phyloP scores from a whole-genome alignment of 2,329 filamentous ascomycete genomes.

The Myrmaecium sp. region DNA sequence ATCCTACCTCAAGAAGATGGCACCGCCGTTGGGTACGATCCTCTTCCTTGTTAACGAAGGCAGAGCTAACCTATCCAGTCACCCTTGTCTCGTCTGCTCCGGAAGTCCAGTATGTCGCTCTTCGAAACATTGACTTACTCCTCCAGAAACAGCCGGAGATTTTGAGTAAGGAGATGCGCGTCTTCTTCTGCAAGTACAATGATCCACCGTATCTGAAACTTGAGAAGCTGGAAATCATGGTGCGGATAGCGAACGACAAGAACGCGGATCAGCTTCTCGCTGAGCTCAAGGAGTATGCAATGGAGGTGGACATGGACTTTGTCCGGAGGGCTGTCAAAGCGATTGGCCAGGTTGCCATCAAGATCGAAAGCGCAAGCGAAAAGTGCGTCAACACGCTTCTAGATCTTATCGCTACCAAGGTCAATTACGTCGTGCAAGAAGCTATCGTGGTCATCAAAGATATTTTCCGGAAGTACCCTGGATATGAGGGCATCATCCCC shows the following conservation, averaged over 20 bases:
- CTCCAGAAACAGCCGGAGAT: conserved; percentile 94
- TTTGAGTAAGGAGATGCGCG: conserved; percentile 87
- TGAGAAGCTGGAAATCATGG: conserved; percentile 97
- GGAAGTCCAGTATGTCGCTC: conserved; percentile 93
- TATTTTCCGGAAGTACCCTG: conserved; percentile 91
- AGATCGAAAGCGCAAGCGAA: conserved; percentile 88
- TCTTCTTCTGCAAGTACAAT: conserved; percentile 99
- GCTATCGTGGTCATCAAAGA: conserved; percentile 98
- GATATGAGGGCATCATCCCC: conserved; percentile 94
- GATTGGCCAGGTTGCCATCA: conserved; percentile 95
- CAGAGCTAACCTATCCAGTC: conserved; percentile 42
- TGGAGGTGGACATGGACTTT: conserved; percentile 99
- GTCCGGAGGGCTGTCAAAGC: conserved; percentile 86
- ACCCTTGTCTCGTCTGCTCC: conserved; percentile 89
- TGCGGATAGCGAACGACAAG: conserved; percentile 91
- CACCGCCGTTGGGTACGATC: conserved; percentile 64
- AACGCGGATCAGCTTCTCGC: conserved; percentile 91
- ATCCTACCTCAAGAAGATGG: conserved; percentile 96
- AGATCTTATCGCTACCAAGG: conserved; percentile 90
- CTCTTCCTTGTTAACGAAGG: conserved; percentile 13
- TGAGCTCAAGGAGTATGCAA: conserved; percentile 89
- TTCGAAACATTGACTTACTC: conserved; percentile 89
- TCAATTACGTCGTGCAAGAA: conserved; percentile 98
- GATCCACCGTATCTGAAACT: conserved; percentile 96
- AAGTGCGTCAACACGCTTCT: conserved; percentile 89